Evolutionary conservation across 1,284 basidiomycete species (phyloP), one percentile per base, ranked within the genome.

Genomic region (Gomphus bonarii): DNA sequence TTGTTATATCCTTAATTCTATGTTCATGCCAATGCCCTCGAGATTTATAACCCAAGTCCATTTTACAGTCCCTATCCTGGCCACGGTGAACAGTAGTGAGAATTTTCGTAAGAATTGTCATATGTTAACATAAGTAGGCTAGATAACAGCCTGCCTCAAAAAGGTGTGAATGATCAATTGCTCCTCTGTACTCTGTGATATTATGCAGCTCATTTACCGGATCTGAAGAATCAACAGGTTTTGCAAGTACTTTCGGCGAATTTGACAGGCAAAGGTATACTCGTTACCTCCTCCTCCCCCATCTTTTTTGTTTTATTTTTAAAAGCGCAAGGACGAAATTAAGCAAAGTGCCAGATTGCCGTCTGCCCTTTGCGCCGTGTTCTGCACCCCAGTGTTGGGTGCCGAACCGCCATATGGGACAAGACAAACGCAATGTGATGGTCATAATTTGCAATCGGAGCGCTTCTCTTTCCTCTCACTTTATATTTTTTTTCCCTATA

Each of bases 361-460:
- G 61, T 60, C 59, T 48, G 22, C 35, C 30, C 42, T 12, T 59
- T 59, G 60, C 35, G 63, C 67, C 60, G 67, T 40, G 68, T 70
- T 69, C 68, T 61, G 65, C 61, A 60, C 30, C 30, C 40, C 42
- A 33, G 2, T 25, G 31, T 54, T 50, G 61, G 61, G 68, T 50
- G 28, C 6, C 28, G 46, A 71, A 67, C 67, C 68, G 66, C 62
- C 56, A 47, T 35, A 44, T 31, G 31, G 54, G 54, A 20, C 55
- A 51, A 48, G 56, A 46, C 40, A 48, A 48, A 55, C 64, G 70
- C 69, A 68, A 69, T 63, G 67, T 72, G 72, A 73, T 57, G 67
- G 69, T 58, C 61, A 67, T 72, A 72, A 73, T 73, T 73, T 73
- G 72, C 72, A 73, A 73, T 67, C 71, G 68, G 71, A 73, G 67